phyloP scores from a whole-genome alignment of 1,284 basidiomycete genomes.

The Austroboletus novae-zelandiae region DNA sequence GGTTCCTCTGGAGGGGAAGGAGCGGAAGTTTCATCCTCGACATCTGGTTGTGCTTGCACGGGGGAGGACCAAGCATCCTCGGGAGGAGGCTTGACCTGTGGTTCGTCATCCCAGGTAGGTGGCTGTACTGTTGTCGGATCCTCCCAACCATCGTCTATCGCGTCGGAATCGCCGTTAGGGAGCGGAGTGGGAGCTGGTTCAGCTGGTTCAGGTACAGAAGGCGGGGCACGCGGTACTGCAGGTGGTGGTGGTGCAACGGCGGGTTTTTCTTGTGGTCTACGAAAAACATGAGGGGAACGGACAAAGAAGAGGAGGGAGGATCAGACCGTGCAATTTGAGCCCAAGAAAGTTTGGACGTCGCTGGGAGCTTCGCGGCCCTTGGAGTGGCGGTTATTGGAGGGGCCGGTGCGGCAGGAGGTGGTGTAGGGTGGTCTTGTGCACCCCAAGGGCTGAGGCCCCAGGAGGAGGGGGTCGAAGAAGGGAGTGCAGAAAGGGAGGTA shows the following conservation, averaged over 20 bases:
- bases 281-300: constrained; percentile 26
- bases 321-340: constrained; percentile 73
- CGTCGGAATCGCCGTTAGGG: constrained; percentile 37
- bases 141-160: constrained; percentile 54
- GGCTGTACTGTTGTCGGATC: constrained; percentile 71
- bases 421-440: constrained; percentile 26
- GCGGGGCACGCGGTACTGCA: constrained; percentile 16
- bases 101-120: constrained; percentile 75
- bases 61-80: constrained; percentile 42
- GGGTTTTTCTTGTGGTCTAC: constrained; percentile 30
- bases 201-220: constrained; percentile 28
- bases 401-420: constrained; percentile 19
- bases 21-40: constrained; percentile 15
- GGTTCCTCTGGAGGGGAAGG: constrained; percentile 18
- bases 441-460: constrained; percentile 27
- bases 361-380: constrained; percentile 53
- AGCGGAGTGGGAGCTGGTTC: constrained; percentile 25
- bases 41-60: constrained; percentile 20
- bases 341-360: constrained; percentile 75
- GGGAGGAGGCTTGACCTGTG: constrained; percentile 41
- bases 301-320: not conserved
- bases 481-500: constrained; percentile 2
- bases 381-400: constrained; percentile 24
- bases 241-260: constrained; percentile 22
- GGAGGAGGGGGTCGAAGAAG: constrained; percentile 17